These are phyloP conservation scores for Microthlaspi erraticum DNA, from an alignment of 345 rosid species.

Conservation along the genomic window DNA sequence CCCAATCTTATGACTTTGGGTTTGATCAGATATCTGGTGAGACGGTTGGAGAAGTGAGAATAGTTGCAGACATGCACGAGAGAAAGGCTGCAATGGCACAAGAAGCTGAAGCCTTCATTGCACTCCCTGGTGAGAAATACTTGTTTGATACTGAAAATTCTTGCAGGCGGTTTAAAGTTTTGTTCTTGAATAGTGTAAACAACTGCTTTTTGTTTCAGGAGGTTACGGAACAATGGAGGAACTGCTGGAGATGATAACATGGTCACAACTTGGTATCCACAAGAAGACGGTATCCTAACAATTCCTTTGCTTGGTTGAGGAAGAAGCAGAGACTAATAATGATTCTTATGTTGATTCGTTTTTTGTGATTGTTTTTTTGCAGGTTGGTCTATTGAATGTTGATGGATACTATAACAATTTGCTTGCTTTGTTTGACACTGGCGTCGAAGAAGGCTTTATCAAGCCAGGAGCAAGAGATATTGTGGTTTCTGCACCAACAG, in stretches of 20 bases:
- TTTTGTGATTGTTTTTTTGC: conserved; percentile 30
- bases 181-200: background rate
- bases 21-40: conserved; percentile 80
- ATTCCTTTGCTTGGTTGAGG: background rate
- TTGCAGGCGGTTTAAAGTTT: conserved; percentile 13
- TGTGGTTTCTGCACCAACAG: conserved; percentile 82
- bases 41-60: conserved; percentile 83
- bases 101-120: conserved; percentile 94
- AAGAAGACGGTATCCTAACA: conserved; percentile 66
- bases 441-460: conserved; percentile 94
- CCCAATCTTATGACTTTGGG: conserved; percentile 8
- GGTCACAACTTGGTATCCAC: conserved; percentile 98
- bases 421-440: conserved; percentile 85
- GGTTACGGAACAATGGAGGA: conserved; percentile 99
- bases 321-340: background rate
- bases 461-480: conserved; percentile 83
- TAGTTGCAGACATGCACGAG: conserved; percentile 92
- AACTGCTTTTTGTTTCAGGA: conserved; percentile 49
- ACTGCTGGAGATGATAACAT: conserved; percentile 91
- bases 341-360: background rate
- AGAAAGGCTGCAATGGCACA: conserved; percentile 96
- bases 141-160: conserved; percentile 10
- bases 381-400: conserved; percentile 93
- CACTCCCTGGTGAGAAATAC: conserved; percentile 89
- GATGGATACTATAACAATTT: conserved; percentile 89